These are phyloP conservation scores for Melastoma malabathricum DNA, from an alignment of 345 rosid genomes.

Conservation along the genomic window DNA sequence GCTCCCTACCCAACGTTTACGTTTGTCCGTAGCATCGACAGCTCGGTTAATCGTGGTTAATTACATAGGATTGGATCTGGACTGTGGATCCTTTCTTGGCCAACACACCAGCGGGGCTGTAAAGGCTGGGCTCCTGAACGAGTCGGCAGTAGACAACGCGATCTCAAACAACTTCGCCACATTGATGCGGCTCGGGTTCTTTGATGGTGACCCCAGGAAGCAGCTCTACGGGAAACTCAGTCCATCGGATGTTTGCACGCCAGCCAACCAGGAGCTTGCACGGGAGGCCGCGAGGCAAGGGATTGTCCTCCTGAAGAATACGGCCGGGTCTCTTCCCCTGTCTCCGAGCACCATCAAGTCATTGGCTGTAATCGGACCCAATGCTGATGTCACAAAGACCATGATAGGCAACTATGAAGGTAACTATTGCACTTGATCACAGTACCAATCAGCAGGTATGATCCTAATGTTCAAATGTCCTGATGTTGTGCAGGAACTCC, in stretches of 20 bases:
- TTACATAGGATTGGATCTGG: slow-evolving; percentile 55
- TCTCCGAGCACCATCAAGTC: slow-evolving; percentile 37
- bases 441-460: too few species aligned
- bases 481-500: slow-evolving; percentile 42
- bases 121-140: slow-evolving; percentile 45
- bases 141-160: slow-evolving; percentile 43
- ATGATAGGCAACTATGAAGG: slow-evolving; percentile 99
- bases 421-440: slow-evolving; percentile 1
- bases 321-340: slow-evolving; percentile 46
- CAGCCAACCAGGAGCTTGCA: slow-evolving; percentile 58
- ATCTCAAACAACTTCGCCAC: slow-evolving; percentile 73
- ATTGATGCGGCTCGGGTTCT: slow-evolving; percentile 82
- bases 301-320: slow-evolving; percentile 76
- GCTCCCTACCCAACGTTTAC: too few species aligned
- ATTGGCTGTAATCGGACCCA: slow-evolving; percentile 85
- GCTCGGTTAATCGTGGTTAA: background rate
- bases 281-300: slow-evolving; percentile 92
- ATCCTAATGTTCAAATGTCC: background rate
- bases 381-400: slow-evolving; percentile 74
- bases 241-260: slow-evolving; percentile 71
- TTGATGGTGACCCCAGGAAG: slow-evolving; percentile 75
- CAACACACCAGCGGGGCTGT: slow-evolving; percentile 74
- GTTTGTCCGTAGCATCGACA: too few species aligned
- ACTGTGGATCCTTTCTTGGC: slow-evolving; percentile 71
- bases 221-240: slow-evolving; percentile 62